A percentile compares a stretch with the other conserved stretches of the same genome.
phyloP scores from a whole-genome alignment of 371 early-diverging fungal species.

The Mortierella polycephala region DNA sequence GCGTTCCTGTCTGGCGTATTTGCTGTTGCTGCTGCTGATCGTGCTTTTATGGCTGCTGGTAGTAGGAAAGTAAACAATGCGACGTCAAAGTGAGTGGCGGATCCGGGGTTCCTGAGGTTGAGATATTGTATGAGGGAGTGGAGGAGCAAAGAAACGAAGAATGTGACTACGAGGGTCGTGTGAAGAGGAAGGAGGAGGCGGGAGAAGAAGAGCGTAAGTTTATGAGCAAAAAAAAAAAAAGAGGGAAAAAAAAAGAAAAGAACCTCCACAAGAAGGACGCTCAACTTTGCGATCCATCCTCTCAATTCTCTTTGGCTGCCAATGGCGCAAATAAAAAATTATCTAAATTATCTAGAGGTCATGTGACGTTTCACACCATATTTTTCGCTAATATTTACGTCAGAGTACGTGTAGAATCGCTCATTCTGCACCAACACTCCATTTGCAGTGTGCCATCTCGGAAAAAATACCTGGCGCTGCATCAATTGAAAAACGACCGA shows the following conservation, averaged over 20 bases:
- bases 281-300: too few species aligned
- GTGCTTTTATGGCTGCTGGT: slow-evolving; percentile 7
- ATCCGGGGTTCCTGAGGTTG: background rate
- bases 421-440: background rate
- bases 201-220: background rate
- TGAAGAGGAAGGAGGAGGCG: background rate
- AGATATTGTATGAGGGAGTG: too few species aligned
- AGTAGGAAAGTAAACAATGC: background rate
- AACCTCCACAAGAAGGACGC: background rate
- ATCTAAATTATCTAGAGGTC: too few species aligned
- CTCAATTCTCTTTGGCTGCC: background rate
- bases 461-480: too few species aligned
- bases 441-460: background rate
- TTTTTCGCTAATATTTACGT: too few species aligned
- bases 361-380: too few species aligned
- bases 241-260: background rate
- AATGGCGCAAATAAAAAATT: background rate
- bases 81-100: too few species aligned
- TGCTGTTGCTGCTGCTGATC: slow-evolving; percentile 7
- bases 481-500: too few species aligned
- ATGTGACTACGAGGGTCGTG: background rate
- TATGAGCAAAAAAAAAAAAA: background rate
- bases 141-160: background rate
- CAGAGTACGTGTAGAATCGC: background rate
- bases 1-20: slow-evolving; percentile 24